phyloP scores from a whole-genome alignment of 441 rosid genomes.

The Pelargonium australe region DNA sequence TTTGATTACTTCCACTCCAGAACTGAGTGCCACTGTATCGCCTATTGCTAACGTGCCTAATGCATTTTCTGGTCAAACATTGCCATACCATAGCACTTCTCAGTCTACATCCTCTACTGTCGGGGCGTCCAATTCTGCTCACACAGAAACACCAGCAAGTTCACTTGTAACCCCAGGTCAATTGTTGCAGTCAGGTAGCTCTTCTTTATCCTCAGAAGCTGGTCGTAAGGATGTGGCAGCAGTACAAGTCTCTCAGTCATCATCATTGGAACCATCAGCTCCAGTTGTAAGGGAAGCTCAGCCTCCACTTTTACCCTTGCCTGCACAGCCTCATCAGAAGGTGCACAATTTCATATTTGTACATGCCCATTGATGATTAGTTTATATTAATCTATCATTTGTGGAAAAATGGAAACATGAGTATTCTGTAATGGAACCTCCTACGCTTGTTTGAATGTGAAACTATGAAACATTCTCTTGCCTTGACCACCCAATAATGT shows the following conservation, averaged over 20 bases:
- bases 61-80: slow-evolving; percentile 34
- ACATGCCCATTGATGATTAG: not conserved
- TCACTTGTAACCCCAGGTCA: slow-evolving; percentile 71
- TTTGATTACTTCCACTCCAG: slow-evolving; percentile 39
- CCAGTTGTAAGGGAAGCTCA: slow-evolving; percentile 45
- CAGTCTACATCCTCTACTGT: slow-evolving; percentile 37
- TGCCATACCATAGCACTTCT: slow-evolving; percentile 35
- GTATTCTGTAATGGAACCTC: not conserved
- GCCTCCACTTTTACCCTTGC: slow-evolving; percentile 85
- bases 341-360: slow-evolving; percentile 17
- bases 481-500: not conserved
- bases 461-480: not conserved
- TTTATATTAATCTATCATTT: not conserved
- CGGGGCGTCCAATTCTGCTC: slow-evolving; percentile 36
- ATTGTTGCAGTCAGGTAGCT: slow-evolving; percentile 47
- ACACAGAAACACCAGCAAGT: slow-evolving; percentile 43
- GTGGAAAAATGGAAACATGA: not conserved
- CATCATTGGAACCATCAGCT: slow-evolving; percentile 40
- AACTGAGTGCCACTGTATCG: slow-evolving; percentile 35
- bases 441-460: not conserved
- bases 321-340: slow-evolving; percentile 46
- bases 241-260: slow-evolving; percentile 49
- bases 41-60: slow-evolving; percentile 38
- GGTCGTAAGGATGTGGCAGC: slow-evolving; percentile 65
- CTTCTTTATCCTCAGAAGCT: slow-evolving; percentile 44